Evolutionary conservation across 2,329 filamentous ascomycete genomes (phyloP), one percentile per base, ranked within the genome.

Genomic region (Rhynchosporium secalis): DNA sequence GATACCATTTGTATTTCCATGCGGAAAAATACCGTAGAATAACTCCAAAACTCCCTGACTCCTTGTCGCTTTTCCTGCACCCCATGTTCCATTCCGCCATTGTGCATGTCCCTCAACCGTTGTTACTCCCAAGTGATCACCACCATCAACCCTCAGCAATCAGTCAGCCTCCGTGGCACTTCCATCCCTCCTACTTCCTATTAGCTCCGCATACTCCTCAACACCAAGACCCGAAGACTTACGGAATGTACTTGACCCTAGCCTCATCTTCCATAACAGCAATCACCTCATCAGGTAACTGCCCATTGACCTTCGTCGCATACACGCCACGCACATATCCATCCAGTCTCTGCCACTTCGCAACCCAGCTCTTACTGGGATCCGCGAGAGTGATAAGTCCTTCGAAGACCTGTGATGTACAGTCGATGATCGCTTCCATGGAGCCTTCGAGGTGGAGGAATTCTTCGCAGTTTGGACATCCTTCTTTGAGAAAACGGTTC

Each of bases 381-480:
- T 97, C 88, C 54, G 88, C 86, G 43, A 98, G 83, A 46, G 91
- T 86, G 75, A 98, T 91, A 67, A 97, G 79, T 54, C 95, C 95
- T 76, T 99, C 95, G 75, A 95, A 99, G 68, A 98, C 93, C 73
- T 94, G 91, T 13, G 92, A 96, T 26, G 95, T 99, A 83, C 93
- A 97, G 78, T 92, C 91, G 74, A 91, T 87, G 72, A 98, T 90
- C 66, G 87, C 84, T 65, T 99, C 95, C 70, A 83, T 80, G 68
- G 88, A 90, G 74, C 88, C 87, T 67, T 86, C 83, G 65, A 98
- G 88, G 76, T 91, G 88, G 63, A 99, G 88, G 76, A 96, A 91
- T 56, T 90, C 86, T 74, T 97, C 94, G 83, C 95, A 99, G 81
- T 99, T 99, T 65, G 95, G 95, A 75, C 95, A 99, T 69, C 95